Conservation (phyloP, 2,329 filamentous ascomycete species). For the Zymoseptoria brevis region DNA sequence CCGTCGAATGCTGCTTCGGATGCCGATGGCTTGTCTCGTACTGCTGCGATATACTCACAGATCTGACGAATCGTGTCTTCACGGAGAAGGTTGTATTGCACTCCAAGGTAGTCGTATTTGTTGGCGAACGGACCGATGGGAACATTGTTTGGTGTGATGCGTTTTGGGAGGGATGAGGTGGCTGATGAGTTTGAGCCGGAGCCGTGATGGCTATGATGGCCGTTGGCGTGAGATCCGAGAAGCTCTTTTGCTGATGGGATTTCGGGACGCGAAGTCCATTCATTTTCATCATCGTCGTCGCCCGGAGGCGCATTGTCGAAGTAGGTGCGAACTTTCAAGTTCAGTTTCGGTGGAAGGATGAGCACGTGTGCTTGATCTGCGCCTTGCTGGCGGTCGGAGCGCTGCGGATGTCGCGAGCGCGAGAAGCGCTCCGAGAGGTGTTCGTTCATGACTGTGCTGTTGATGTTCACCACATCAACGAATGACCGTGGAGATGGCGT, state of each 20-base stretch:
- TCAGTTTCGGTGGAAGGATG: conserved; percentile 21
- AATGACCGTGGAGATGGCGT: neutral
- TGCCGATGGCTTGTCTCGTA: conserved; percentile 47
- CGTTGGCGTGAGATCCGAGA: conserved; percentile 22
- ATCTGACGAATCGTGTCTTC: conserved; percentile 66
- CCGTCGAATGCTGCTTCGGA: conserved; percentile 43
- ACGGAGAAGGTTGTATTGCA: conserved; percentile 67
- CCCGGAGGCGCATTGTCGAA: conserved; percentile 11
- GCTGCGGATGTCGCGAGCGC: conserved; percentile 7
- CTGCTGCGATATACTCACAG: conserved; percentile 54
- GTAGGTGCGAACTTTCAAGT: conserved; percentile 22
- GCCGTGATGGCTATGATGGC: conserved; percentile 3
- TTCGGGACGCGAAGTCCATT: conserved; percentile 40
- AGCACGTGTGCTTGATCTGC: conserved; percentile 13
- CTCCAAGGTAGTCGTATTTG: conserved; percentile 59
- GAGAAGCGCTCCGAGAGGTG: conserved; percentile 23
- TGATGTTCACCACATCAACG: conserved; percentile 1
- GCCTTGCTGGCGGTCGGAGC: neutral
- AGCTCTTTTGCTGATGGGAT: conserved; percentile 50
- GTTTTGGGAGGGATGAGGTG: conserved; percentile 10
- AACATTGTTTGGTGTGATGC: conserved; percentile 38
- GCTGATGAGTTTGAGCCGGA: conserved; percentile 2
- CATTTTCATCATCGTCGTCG: conserved; percentile 11
- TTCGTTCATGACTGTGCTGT: conserved; percentile 21
- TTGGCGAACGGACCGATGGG: conserved; percentile 51